Conservation (phyloP, 2,329 filamentous ascomycete species). For the Cladobotryum protrusum region DNA sequence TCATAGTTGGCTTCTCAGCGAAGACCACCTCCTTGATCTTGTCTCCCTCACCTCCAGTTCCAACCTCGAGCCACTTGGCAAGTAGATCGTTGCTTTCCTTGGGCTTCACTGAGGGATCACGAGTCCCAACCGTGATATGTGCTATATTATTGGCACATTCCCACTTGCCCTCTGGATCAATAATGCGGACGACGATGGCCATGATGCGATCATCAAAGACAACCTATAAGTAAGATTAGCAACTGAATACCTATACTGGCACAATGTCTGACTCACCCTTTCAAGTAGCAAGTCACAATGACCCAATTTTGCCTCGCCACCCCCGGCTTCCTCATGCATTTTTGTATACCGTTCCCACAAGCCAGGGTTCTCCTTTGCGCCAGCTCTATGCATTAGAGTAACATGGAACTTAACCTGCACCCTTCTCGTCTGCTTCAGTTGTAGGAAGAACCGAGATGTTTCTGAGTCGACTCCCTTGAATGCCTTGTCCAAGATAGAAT, state of each 20-base stretch:
- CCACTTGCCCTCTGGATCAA: constrained; percentile 52
- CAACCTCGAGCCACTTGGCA: constrained; percentile 61
- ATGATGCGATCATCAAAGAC: constrained; percentile 85
- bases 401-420: constrained; percentile 87
- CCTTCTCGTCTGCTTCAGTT: constrained; percentile 66
- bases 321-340: constrained; percentile 43
- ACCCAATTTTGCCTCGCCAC: constrained; percentile 42
- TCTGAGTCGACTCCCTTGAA: constrained; percentile 54
- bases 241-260: constrained; percentile 2
- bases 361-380: constrained; percentile 52
- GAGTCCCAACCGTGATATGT: constrained; percentile 87
- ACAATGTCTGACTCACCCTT: constrained; percentile 36
- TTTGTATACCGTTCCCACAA: constrained; percentile 69
- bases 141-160: constrained; percentile 70
- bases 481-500: constrained; percentile 57
- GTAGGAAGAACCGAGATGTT: constrained; percentile 56
- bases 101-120: constrained; percentile 68
- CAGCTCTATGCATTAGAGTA: constrained; percentile 79
- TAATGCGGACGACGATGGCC: constrained; percentile 78
- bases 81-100: constrained; percentile 90
- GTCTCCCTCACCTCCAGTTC: constrained; percentile 34
- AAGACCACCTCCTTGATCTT: constrained; percentile 44
- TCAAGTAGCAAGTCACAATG: constrained; percentile 59
- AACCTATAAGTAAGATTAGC: constrained; percentile 38
- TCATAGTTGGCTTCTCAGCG: constrained; percentile 41